Base-by-base conservation (phyloP, 495 filamentous ascomycete genomes). In the Parathielavia hyrcaniae region DNA sequence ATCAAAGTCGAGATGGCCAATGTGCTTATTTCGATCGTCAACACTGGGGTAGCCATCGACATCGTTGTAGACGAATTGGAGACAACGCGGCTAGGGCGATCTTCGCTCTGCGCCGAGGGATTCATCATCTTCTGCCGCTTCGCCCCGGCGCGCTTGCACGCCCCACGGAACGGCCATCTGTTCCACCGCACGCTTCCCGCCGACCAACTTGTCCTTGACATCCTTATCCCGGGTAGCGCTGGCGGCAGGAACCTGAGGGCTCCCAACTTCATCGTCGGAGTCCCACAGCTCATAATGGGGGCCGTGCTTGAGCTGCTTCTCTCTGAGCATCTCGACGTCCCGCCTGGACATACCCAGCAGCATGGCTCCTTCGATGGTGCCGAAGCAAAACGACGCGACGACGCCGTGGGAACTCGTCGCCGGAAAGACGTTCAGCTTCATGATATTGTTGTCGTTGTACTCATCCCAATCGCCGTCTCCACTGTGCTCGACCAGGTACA, bases 1-100 rank as follows among this genome's bases (percentile, higher is more conserved):
- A 32, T 66, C 64, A 39, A 64, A 58, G 47, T 66, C 61, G 12
- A 64, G 43, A 48, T 63, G 38, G 11, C 64, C 64, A 16, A 61
- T 43, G n/a, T 58, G 35, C 23, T 46, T 11, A 36, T 66, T 55
- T 10, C 57, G 38, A 5, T 50, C 23, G 38, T 57, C 54, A 12
- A 52, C 4, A 12, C 36, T 19, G 9, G 58, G 54, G 14, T 54
- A 45, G 1, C 11, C 50, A 0, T 55, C 41, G 8, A 50, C 53
- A 0, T 47, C n/a, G 12, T n/a, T 47, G 50, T 48, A 57, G 5
- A 19, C 58, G 38, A 50, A 64, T 48, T 66, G 61, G 13, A 63
- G 55, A 45, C 61, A 64, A 61, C 48, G n/a, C 64, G 57, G 20
- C 38, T 43, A 12, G 54, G 39, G n/a, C 41, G 50, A 14, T 8